phyloP scores from a whole-genome alignment of 306 rosid species.

The Glycine soja region DNA sequence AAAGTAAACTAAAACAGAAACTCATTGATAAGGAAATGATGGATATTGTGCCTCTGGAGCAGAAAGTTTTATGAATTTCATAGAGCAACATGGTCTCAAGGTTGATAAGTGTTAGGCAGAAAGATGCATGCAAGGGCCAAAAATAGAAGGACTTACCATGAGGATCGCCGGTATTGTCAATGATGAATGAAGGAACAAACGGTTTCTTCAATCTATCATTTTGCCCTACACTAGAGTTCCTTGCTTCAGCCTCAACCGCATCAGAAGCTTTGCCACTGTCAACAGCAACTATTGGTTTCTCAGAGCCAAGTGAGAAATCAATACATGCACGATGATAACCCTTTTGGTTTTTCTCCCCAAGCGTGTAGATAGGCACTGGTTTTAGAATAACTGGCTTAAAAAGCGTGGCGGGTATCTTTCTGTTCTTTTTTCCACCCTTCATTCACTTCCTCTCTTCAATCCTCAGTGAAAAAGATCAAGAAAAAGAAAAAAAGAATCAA shows the following conservation, averaged over 20 bases:
- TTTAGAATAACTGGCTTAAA: slow-evolving; percentile 40
- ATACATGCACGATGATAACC: slow-evolving; percentile 50
- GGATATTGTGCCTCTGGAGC: slow-evolving; percentile 2
- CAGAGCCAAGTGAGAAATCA: slow-evolving; percentile 35
- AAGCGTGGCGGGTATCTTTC: slow-evolving; percentile 49
- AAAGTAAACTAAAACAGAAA: neutral
- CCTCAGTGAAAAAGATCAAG: too few species aligned
- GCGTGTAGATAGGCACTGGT: slow-evolving; percentile 53
- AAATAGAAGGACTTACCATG: slow-evolving; percentile 42
- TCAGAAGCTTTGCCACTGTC: slow-evolving; percentile 19
- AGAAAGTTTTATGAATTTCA: slow-evolving; percentile 27
- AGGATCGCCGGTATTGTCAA: neutral
- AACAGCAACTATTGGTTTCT: slow-evolving; percentile 17
- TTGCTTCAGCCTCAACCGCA: slow-evolving; percentile 25
- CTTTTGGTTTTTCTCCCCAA: slow-evolving; percentile 35
- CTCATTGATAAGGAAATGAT: slow-evolving; percentile 12
- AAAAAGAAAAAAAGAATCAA: too few species aligned
- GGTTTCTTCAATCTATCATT: slow-evolving; percentile 26
- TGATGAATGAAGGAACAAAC: neutral
- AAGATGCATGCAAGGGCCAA: slow-evolving; percentile 11
- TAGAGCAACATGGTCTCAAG: slow-evolving; percentile 15
- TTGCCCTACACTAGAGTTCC: neutral
- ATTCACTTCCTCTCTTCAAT: too few species aligned
- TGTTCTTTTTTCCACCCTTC: neutral
- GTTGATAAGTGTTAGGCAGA: neutral